Evolutionary conservation across 768 basidiomycete species (phyloP).

Genomic region (Russula vinacea): DNA sequence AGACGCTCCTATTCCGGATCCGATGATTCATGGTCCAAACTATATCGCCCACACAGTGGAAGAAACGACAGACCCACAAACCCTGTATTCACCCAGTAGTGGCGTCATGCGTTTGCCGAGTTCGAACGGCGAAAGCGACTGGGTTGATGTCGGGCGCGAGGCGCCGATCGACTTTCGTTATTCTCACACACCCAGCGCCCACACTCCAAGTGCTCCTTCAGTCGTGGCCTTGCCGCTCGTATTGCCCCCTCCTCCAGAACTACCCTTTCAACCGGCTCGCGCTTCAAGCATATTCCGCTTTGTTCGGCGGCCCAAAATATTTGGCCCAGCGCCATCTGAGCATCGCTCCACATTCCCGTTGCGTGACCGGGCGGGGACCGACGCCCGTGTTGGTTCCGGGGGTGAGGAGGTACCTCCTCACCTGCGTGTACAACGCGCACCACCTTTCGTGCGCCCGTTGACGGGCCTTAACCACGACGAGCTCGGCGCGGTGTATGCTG

Average conservation of each 20-base stretch:
- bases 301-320: constrained; percentile 27
- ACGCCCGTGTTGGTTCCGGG: constrained; percentile 35
- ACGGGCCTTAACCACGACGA: constrained; percentile 66
- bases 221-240: constrained; percentile 5
- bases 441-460: constrained; percentile 72
- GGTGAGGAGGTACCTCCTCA: constrained; percentile 57
- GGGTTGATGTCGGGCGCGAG: constrained; percentile 57
- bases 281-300: constrained; percentile 26
- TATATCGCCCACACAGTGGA: constrained; percentile 35
- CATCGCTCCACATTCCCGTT: constrained; percentile 66
- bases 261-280: constrained; percentile 29
- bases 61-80: constrained; percentile 21
- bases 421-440: constrained; percentile 61
- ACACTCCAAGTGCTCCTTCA: constrained; percentile 27
- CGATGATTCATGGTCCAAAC: constrained; percentile 54
- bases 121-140: constrained; percentile 42
- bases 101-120: constrained; percentile 31
- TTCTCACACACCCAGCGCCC: constrained; percentile 28
- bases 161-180: constrained; percentile 40
- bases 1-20: constrained; percentile 48
- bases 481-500: constrained; percentile 61
- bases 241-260: constrained; percentile 20
- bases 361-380: constrained; percentile 38
- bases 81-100: constrained; percentile 33
- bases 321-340: constrained; percentile 34